Percentiles rank a stretch among this genome's conserved stretches.
Conservation (phyloP, 1,139 yeast genomes). For the Yamadazyma dendronema region DNA sequence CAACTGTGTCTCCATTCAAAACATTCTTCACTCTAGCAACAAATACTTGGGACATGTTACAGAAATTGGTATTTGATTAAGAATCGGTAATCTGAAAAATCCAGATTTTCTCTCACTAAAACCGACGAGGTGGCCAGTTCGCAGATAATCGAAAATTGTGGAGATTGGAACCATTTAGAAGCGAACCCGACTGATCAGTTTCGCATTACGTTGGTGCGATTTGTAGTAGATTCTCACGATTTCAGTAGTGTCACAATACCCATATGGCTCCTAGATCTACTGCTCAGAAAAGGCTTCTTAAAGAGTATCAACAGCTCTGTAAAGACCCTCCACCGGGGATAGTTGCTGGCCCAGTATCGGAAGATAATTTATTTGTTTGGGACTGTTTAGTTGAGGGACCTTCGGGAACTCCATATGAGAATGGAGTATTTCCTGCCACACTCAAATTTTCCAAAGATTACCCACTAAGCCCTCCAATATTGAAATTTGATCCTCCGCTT, state of each 20-base stretch:
- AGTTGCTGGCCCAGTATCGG: constrained; percentile 85
- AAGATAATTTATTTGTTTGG: constrained; percentile 83
- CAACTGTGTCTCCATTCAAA: constrained; percentile 71
- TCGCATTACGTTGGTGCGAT: constrained; percentile 3
- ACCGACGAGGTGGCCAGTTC: neutral
- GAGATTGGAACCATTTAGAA: neutral
- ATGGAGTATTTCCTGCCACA: constrained; percentile 86
- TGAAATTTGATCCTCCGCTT: constrained; percentile 80
- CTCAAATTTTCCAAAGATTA: constrained; percentile 86
- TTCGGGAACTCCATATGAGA: constrained; percentile 87
- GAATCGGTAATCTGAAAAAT: too few species aligned
- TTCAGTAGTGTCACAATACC: too few species aligned
- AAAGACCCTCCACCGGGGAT: constrained; percentile 94
- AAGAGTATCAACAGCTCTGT: constrained; percentile 83
- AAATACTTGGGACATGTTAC: constrained; percentile 18
- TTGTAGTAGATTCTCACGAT: too few species aligned
- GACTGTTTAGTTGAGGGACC: constrained; percentile 93
- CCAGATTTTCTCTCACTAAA: neutral
- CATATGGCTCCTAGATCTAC: constrained; percentile 60
- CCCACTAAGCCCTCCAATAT: constrained; percentile 86
- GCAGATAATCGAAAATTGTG: neutral
- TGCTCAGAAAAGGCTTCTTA: constrained; percentile 81
- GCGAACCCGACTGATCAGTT: neutral
- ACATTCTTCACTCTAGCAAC: constrained; percentile 69
- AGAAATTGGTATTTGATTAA: neutral